Conservation (phyloP, 495 filamentous ascomycete species). For the Darksidea phi region DNA sequence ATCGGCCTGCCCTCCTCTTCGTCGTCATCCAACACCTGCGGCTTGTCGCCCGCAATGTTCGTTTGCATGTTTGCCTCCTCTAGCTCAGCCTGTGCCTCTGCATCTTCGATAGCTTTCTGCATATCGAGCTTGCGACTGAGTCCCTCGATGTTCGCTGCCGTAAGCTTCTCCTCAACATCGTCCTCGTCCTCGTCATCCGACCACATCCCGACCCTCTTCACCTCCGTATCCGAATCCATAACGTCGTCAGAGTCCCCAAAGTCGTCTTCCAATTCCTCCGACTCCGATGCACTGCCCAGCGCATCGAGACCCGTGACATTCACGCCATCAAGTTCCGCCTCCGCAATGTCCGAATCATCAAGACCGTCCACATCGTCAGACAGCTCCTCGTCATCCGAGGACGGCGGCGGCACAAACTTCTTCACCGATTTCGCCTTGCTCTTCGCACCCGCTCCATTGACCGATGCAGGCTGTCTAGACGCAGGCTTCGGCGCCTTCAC, state of each 20-base stretch:
- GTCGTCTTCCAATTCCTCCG: slow-evolving; percentile 48
- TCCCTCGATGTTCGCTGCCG: slow-evolving; percentile 93
- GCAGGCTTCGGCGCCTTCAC: slow-evolving; percentile 11
- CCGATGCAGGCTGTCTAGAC: no score
- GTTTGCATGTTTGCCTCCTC: slow-evolving; percentile 89
- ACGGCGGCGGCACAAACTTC: slow-evolving; percentile 30
- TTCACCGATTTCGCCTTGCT: slow-evolving; percentile 37
- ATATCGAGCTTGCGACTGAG: slow-evolving; percentile 78
- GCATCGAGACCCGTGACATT: slow-evolving; percentile 43
- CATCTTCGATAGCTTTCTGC: slow-evolving; percentile 65
- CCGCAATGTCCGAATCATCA: slow-evolving; percentile 42
- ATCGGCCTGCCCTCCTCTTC: slow-evolving; percentile 53
- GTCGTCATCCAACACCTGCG: slow-evolving; percentile 65
- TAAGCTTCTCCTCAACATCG: slow-evolving; percentile 86
- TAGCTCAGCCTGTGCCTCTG: slow-evolving; percentile 74
- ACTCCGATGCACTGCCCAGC: slow-evolving; percentile 41
- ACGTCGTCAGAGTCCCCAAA: slow-evolving; percentile 54
- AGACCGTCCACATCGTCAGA: slow-evolving; percentile 51
- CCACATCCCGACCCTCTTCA: slow-evolving; percentile 61
- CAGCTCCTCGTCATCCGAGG: slow-evolving; percentile 29
- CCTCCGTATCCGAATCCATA: slow-evolving; percentile 41
- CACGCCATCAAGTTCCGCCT: slow-evolving; percentile 48
- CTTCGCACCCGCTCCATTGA: slow-evolving; percentile 32
- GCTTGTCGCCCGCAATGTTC: slow-evolving; percentile 83
- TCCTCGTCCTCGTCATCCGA: slow-evolving; percentile 92